Base-by-base conservation (phyloP, 2,329 filamentous ascomycete genomes). In the Aspergillus persii region DNA sequence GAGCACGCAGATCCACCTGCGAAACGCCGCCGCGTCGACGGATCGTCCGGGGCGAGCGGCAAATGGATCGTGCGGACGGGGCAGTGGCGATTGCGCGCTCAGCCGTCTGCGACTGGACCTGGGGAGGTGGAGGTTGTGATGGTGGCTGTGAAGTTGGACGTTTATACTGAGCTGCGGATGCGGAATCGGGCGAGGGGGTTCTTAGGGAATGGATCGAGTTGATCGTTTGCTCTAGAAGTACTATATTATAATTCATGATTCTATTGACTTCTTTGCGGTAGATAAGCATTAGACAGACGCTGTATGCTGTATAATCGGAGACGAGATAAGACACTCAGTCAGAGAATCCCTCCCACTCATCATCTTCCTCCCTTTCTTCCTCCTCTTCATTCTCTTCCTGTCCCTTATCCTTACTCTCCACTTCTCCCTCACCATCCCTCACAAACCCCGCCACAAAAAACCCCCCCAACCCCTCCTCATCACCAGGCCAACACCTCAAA, bases 361-460 rank as follows among this genome's bases (percentile, higher is more conserved):
- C 77, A 4, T 76, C 74, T 3, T 71, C 70, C 0, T 68, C n/a
- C n/a, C n/a, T n/a, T n/a, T n/a, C 65, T 0, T 67, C 68, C 4
- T 66, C 63, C 0, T 69, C 61, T 0, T 68, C 65, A 3, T 23
- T 23, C 18, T 23, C 18, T 23, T 69, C 64, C 23, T 71, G 69
- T 0, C 68, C 65, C 0, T 67, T 68, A 4, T 66, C 63, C 36
- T 1, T 12, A 7, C 68, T 61, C 30, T 30, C 56, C 15, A 50
- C 53, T 12, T 30, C 1, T 68, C 60, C 56, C 59, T 64, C 1
- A 74, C 69, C 58, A 73, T 89, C 84, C 55, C 90, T 81, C 3
- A 91, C 83, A 75, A 99, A 96, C 0, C 84, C 91, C n/a, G 87
- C 92, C 23, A 97, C 90, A 68, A 99, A 99, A 76, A 99, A 98